Evolutionary conservation across 2,329 filamentous ascomycete genomes (phyloP), one percentile per base, ranked within the genome.

Genomic region (Sporothrix protearum): DNA sequence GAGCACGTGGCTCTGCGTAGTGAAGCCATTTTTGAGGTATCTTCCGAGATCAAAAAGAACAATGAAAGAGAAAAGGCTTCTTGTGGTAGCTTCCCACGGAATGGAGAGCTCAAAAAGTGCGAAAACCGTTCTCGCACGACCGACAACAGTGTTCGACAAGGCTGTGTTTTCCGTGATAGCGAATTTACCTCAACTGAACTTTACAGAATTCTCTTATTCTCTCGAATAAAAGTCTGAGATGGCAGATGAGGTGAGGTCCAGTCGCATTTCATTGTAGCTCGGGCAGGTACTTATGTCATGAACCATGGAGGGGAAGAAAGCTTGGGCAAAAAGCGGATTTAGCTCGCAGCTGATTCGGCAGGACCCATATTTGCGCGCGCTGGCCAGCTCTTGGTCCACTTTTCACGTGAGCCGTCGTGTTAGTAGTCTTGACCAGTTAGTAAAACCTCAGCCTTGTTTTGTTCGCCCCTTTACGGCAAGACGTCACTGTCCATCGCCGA

Each of bases 271-370:
- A 42, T 14, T 63, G 57, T n/a, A 39, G 36, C 57, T 63, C 9
- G 4, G 39, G 33, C 19, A 19, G 28, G 55, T 47, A 16, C 28
- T 59, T 47, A 49, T 33, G 51, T 39, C 45, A 53, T 67, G 28
- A 67, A 47, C 8, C 16, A 49, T 49, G 16, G 63, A 51, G 63
- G 63, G 63, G 63, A 67, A 67, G 28, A n/a, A 39, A 53, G 49
- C 39, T 61, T 64, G 61, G 61, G 47, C 28, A 53, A 42, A 36
- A 51, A 68, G 14, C 22, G 2, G 19, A 39, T 68, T 51, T 71
- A 42, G 53, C 53, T 45, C 30, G n/a, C 49, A 45, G 28, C 57
- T 73, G 69, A 73, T 73, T 73, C 51, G 69, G 55, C 49, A 59
- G 68, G 28, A 42, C 16, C 47, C n/a, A 45, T 45, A 33, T n/a